These are phyloP conservation scores for Elsinoe fawcettii DNA, from an alignment of 2,329 filamentous ascomycete genomes.

Conservation along the genomic window DNA sequence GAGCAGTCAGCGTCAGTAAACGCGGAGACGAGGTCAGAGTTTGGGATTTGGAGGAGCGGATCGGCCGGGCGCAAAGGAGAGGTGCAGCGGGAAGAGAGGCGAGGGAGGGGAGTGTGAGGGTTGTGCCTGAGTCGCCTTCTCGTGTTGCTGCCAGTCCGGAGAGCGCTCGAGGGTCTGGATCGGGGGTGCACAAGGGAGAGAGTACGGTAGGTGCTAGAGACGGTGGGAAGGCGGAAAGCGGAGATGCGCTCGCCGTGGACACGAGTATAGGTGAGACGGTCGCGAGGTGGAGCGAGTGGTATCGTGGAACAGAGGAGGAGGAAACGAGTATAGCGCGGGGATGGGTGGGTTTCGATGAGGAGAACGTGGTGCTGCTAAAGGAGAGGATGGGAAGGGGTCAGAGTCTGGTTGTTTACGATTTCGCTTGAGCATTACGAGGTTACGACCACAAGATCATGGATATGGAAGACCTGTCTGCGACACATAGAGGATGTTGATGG, in stretches of 20 bases:
- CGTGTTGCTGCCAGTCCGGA: too few relatives aligned
- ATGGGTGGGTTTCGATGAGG: slow-evolving; percentile 84
- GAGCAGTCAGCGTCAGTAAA: slow-evolving; percentile 80
- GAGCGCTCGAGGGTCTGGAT: too few relatives aligned
- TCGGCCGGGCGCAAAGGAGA: background rate
- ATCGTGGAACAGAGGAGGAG: slow-evolving; percentile 24
- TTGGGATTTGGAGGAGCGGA: slow-evolving; percentile 70
- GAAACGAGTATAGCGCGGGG: slow-evolving; percentile 37
- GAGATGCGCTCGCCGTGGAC: background rate
- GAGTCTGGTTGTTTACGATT: slow-evolving; percentile 77
- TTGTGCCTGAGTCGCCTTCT: background rate
- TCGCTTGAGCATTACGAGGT: slow-evolving; percentile 47
- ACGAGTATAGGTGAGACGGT: slow-evolving; percentile 8
- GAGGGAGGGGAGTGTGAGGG: background rate
- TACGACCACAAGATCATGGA: background rate
- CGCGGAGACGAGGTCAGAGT: slow-evolving; percentile 63
- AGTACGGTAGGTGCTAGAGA: slow-evolving; percentile 21
- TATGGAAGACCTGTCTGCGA: background rate
- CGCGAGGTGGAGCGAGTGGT: background rate
- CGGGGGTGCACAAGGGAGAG: background rate
- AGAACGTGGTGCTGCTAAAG: slow-evolving; percentile 80
- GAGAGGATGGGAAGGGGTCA: slow-evolving; percentile 62
- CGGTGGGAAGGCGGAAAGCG: slow-evolving; percentile 19
- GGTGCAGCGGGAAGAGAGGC: background rate
- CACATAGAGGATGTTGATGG: background rate